Percentiles rank a stretch among this genome's conserved stretches.
phyloP scores from a whole-genome alignment of 1,284 basidiomycete species.

The Sanghuangporus sanghuang region DNA sequence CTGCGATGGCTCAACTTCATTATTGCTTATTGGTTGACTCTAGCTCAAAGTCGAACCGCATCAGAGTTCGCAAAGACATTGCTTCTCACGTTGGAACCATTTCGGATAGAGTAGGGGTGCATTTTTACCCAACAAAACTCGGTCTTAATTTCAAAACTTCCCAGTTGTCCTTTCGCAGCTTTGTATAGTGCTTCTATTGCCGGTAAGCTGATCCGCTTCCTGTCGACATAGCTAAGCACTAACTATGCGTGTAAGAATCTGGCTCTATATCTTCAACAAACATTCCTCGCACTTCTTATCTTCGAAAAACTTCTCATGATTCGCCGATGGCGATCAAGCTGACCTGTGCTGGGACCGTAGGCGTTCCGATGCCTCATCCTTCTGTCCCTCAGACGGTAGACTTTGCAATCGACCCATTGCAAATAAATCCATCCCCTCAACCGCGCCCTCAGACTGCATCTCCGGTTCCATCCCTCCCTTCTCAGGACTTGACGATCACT shows the following conservation, averaged over 20 bases:
- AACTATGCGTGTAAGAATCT: not conserved
- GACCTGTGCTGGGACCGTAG: slow-evolving; percentile 10
- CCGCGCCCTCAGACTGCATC: not conserved
- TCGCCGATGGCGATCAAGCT: slow-evolving; percentile 10
- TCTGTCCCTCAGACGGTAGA: slow-evolving; percentile 7
- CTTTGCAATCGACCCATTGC: slow-evolving; percentile 7
- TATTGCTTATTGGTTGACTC: not conserved
- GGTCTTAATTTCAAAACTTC: not conserved
- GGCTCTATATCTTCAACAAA: not conserved
- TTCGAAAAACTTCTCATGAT: slow-evolving; percentile 3
- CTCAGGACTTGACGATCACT: not conserved
- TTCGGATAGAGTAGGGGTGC: slow-evolving; percentile 5
- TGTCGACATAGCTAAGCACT: not conserved
- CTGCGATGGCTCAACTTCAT: not conserved
- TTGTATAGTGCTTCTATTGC: slow-evolving; percentile 8
- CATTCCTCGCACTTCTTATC: slow-evolving; percentile 11
- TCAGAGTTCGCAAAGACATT: slow-evolving; percentile 8
- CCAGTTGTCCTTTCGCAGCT: slow-evolving; percentile 12
- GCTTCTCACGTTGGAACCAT: not conserved
- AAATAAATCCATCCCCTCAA: slow-evolving; percentile 3
- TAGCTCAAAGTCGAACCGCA: slow-evolving; percentile 8
- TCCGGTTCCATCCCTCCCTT: not conserved
- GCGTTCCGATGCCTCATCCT: slow-evolving; percentile 10
- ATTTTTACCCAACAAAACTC: not conserved
- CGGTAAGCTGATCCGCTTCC: not conserved